Evolutionary conservation across 805 yeast species (phyloP).

Genomic region (Myxozyma sirexii): DNA sequence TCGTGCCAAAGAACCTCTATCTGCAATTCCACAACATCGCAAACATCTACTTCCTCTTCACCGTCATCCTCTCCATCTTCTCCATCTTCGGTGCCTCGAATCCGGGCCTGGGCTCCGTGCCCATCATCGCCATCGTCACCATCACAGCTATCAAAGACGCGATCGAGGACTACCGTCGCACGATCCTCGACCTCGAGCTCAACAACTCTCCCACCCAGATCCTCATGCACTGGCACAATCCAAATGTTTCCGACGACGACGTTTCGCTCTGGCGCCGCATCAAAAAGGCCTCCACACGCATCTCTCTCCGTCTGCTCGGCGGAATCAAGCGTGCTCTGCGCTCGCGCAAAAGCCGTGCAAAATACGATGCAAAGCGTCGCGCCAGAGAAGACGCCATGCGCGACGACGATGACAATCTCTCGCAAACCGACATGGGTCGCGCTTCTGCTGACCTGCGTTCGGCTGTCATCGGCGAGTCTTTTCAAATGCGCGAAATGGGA

Average conservation of each 20-base stretch:
- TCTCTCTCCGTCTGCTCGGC: slow-evolving; percentile 17
- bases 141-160: slow-evolving; percentile 78
- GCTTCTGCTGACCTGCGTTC: slow-evolving; percentile 15
- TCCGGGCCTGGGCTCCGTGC: slow-evolving; percentile 78
- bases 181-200: slow-evolving; percentile 63
- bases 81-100: slow-evolving; percentile 71
- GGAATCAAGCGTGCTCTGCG: slow-evolving; percentile 16
- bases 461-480: slow-evolving; percentile 24
- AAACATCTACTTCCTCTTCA: slow-evolving; percentile 77
- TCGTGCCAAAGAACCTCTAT: slow-evolving; percentile 79
- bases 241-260: slow-evolving; percentile 57
- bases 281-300: slow-evolving; percentile 57
- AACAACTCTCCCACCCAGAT: slow-evolving; percentile 67
- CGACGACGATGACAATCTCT: slow-evolving; percentile 23
- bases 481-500: slow-evolving; percentile 29
- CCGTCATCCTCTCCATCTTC: slow-evolving; percentile 67
- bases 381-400: slow-evolving; percentile 12
- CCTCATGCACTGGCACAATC: slow-evolving; percentile 56
- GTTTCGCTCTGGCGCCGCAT: slow-evolving; percentile 68
- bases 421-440: slow-evolving; percentile 20
- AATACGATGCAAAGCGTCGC: slow-evolving; percentile 20
- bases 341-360: slow-evolving; percentile 20
- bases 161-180: slow-evolving; percentile 72
- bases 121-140: slow-evolving; percentile 74
- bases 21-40: slow-evolving; percentile 89